A percentile compares a stretch with the other conserved stretches of the same genome.
Conservation (phyloP, 495 filamentous ascomycete genomes). For the Lepraria neglecta region DNA sequence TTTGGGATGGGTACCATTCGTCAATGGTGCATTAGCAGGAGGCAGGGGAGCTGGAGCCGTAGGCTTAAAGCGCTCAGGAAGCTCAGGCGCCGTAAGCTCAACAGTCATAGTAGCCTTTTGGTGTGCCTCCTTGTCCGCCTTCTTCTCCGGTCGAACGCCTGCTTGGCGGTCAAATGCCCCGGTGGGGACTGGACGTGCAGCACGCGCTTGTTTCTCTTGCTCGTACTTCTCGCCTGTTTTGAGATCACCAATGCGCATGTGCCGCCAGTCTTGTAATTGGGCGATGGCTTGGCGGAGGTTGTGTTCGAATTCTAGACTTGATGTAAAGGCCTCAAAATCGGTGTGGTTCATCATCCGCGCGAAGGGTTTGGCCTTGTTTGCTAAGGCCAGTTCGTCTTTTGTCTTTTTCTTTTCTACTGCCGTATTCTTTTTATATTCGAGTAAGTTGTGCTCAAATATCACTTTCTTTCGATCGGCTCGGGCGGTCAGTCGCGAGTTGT, state of each 20-base stretch:
- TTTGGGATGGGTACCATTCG: conserved; percentile 28
- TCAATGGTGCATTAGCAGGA: conserved; percentile 32
- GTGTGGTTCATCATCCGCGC: conserved; percentile 91
- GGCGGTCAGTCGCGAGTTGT: conserved; percentile 85
- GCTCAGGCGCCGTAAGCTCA: conserved; percentile 73
- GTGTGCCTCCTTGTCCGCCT: conserved; percentile 29
- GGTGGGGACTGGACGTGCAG: conserved; percentile 61
- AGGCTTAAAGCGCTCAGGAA: conserved; percentile 53
- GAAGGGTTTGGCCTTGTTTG: conserved; percentile 91
- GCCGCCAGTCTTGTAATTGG: conserved; percentile 92
- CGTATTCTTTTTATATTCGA: conserved; percentile 86
- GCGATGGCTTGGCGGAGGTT: conserved; percentile 83
- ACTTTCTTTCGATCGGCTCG: conserved; percentile 94
- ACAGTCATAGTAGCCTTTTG: conserved; percentile 53
- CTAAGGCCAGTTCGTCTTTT: conserved; percentile 85
- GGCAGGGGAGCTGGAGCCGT: conserved; percentile 19
- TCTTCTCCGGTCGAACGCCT: conserved; percentile 45
- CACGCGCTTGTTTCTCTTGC: conserved; percentile 72
- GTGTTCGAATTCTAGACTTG: conserved; percentile 79
- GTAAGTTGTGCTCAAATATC: conserved; percentile 86
- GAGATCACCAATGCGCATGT: conserved; percentile 72
- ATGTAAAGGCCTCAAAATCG: conserved; percentile 81
- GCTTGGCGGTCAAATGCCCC: conserved; percentile 77
- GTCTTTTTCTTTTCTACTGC: conserved; percentile 88
- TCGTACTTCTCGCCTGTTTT: conserved; percentile 91